Percentiles rank a stretch among this genome's conserved stretches.
Conservation (phyloP, 164 flowering plant genomes). For the Paratinospora sagittata region DNA sequence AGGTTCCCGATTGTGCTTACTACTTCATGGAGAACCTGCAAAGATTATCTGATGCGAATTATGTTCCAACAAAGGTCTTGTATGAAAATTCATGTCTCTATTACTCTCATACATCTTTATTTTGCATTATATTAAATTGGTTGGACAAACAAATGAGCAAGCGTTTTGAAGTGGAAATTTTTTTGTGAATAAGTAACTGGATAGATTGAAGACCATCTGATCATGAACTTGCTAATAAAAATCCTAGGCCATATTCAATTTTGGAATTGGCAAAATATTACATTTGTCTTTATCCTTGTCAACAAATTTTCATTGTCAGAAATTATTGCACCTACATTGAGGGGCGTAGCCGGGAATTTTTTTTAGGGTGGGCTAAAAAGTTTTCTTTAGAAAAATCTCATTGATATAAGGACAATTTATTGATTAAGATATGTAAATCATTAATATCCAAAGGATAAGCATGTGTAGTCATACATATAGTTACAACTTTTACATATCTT, state of each 20-base stretch:
- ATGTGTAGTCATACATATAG: too few species aligned
- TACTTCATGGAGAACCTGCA: slow-evolving; percentile 91
- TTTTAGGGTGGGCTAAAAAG: too few species aligned
- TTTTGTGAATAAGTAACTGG: not conserved
- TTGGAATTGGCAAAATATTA: too few species aligned
- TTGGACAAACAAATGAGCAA: not conserved
- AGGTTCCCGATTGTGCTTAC: slow-evolving; percentile 86
- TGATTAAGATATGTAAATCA: too few species aligned
- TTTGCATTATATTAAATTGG: not conserved
- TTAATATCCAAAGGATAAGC: too few species aligned
- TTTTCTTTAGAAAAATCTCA: too few species aligned
- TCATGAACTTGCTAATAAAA: not conserved
- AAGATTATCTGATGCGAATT: slow-evolving; percentile 66
- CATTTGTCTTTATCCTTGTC: too few species aligned
- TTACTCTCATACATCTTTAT: not conserved
- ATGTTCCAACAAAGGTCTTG: slow-evolving; percentile 89
- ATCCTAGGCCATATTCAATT: not conserved
- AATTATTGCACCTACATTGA: too few species aligned
- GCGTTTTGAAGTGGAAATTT: not conserved
- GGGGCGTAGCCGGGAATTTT: too few species aligned
- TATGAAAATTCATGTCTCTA: slow-evolving; percentile 3
- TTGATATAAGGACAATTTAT: too few species aligned
- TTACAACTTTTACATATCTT: too few species aligned
- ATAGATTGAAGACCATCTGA: not conserved
- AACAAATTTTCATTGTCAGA: too few species aligned